Evolutionary conservation across 306 rosid genomes (phyloP).

Genomic region (Hippophae tibetana): DNA sequence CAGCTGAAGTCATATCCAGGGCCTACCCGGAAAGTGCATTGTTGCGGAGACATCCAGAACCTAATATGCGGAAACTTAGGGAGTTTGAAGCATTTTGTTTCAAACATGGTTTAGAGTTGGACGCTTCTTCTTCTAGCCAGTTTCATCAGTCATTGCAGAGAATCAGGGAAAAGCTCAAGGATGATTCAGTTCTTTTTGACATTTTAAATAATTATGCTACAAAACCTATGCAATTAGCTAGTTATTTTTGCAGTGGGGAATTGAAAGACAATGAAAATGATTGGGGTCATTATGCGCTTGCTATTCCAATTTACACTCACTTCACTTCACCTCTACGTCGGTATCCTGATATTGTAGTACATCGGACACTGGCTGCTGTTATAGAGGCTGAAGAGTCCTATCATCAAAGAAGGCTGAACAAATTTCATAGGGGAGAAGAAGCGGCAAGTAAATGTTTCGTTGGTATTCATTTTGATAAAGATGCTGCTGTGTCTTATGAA

Average conservation of each 20-base stretch:
- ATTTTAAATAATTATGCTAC: constrained; percentile 64
- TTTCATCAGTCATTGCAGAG: constrained; percentile 49
- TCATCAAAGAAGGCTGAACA: constrained; percentile 23
- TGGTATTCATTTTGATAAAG: constrained; percentile 51
- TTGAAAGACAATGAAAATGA: constrained; percentile 33
- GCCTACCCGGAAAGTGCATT: constrained; percentile 76
- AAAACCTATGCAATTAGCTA: constrained; percentile 69
- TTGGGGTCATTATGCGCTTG: constrained; percentile 75
- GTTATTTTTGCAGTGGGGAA: constrained; percentile 75
- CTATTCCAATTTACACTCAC: constrained; percentile 77
- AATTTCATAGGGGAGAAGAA: constrained; percentile 22
- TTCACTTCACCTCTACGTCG: constrained; percentile 85
- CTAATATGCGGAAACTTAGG: constrained; percentile 58
- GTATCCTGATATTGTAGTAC: constrained; percentile 91
- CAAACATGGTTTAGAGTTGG: constrained; percentile 63
- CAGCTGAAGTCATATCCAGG: constrained; percentile 71
- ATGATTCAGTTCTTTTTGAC: constrained; percentile 50
- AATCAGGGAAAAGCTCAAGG: constrained; percentile 62
- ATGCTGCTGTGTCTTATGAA: constrained; percentile 60
- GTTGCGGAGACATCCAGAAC: constrained; percentile 83
- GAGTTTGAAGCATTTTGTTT: constrained; percentile 74
- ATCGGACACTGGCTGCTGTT: constrained; percentile 65
- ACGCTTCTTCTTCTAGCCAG: constrained; percentile 64
- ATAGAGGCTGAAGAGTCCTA: constrained; percentile 75
- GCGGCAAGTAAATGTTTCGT: constrained; percentile 50